Evolutionary conservation across 805 yeast genomes (phyloP), one percentile per base, ranked within the genome.

Genomic region (Schwanniomyces yamadae): DNA sequence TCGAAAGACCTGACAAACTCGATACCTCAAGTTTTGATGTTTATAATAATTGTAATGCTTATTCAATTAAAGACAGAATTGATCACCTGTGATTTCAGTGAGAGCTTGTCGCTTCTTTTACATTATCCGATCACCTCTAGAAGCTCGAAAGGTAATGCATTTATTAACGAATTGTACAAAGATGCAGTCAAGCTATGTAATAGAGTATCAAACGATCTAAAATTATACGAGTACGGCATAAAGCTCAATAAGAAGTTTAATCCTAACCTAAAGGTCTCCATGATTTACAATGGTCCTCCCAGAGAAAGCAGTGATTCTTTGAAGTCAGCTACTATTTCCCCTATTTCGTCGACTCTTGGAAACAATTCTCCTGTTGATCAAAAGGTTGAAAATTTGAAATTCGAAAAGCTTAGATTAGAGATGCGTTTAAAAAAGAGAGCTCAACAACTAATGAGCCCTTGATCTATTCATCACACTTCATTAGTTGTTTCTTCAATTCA

Each of bases 21-120:
- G 18, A 46, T 69, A 4, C 62, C 71, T 2, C 63, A 59, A 13
- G 36, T 77, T 16, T 31, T 76, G 13, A 68, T 66, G 3, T 71
- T 61, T 35, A 49, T 72, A 32, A 60, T 71, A 7, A 58, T 76
- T 4, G 54, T 69, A 6, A 47, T 77, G 32, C 47, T 76, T 12
- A 60, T 75, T 11, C 69, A 67, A 46, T 50, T 75, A 35, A 74
- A 75, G 39, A 44, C 69, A 1, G 65, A 63, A 5, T 48, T 75
- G 23, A 66, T 71, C 6, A 53, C 66, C 10, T 68, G 73, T 33
- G 81, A 77, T 49, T 76, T 74, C 44, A 70, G 77, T 10, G 80
- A 76, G 42, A 68, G 74, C 4, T 54, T 77, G 21, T 67, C 70
- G 22, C 48, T 75, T 12, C 52, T 77, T 5, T 55, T 77, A 19